phyloP scores from a whole-genome alignment of 2,329 filamentous ascomycete genomes.

The Microcera coccophila region DNA sequence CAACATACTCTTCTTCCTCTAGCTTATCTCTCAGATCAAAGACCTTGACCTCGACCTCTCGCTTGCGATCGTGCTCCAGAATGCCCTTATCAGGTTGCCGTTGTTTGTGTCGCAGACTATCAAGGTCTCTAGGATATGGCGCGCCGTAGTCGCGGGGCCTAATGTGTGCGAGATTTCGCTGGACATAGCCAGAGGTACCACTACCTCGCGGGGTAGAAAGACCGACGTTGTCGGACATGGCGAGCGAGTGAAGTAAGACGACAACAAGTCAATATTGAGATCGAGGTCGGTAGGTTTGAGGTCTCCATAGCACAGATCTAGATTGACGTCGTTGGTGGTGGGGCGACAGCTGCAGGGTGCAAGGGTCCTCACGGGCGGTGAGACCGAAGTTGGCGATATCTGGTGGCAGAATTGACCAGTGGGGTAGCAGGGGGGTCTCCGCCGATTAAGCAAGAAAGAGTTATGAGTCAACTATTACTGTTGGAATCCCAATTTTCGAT shows the following conservation, averaged over 20 bases:
- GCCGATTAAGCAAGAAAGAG: slow-evolving; percentile 4
- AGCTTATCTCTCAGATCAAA: slow-evolving; percentile 84
- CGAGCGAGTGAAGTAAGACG: slow-evolving; percentile 7
- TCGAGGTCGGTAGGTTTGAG: too few relatives aligned
- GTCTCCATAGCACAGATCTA: background rate
- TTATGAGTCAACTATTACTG: slow-evolving; percentile 2
- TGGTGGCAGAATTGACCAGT: slow-evolving; percentile 26
- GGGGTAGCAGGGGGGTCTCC: slow-evolving; percentile 21
- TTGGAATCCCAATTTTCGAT: background rate
- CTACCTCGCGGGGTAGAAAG: slow-evolving; percentile 91
- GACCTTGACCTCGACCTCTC: slow-evolving; percentile 88
- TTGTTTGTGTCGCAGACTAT: slow-evolving; percentile 68
- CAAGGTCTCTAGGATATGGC: slow-evolving; percentile 70
- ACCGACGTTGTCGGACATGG: slow-evolving; percentile 95
- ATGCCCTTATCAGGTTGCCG: slow-evolving; percentile 89
- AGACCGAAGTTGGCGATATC: slow-evolving; percentile 8
- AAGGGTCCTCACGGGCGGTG: slow-evolving; percentile 22
- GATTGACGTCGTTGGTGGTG: background rate
- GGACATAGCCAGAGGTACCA: slow-evolving; percentile 95
- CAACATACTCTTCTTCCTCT: slow-evolving; percentile 76
- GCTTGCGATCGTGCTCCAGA: slow-evolving; percentile 87
- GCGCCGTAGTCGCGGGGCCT: slow-evolving; percentile 74
- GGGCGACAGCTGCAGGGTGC: background rate
- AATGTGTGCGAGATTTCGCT: slow-evolving; percentile 88
- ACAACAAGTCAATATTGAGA: too few relatives aligned